Conservation (phyloP, 306 rosid species). For the Casuarina glauca region DNA sequence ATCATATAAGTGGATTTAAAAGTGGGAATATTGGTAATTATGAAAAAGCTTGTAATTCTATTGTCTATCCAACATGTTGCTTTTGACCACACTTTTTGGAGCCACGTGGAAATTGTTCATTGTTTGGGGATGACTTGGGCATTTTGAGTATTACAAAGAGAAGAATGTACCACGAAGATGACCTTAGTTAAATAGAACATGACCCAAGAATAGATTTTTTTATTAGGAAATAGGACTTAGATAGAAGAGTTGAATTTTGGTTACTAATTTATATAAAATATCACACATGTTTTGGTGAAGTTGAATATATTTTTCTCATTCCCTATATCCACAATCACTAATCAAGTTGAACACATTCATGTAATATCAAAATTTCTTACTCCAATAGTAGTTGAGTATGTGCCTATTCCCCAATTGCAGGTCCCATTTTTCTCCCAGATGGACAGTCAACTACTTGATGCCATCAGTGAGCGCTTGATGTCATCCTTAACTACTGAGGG, state of each 20-base stretch:
- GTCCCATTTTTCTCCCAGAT: constrained; percentile 48
- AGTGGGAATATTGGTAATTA: neutral
- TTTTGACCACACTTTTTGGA: neutral
- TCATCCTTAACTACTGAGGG: constrained; percentile 77
- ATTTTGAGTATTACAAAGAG: neutral
- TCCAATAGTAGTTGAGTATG: neutral
- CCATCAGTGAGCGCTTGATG: constrained; percentile 79
- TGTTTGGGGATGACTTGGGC: neutral
- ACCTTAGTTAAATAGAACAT: neutral
- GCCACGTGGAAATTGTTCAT: neutral
- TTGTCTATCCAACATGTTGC: neutral
- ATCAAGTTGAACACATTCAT: neutral
- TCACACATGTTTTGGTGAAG: neutral
- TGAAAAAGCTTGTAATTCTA: neutral
- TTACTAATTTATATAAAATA: neutral
- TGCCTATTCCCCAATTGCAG: constrained; percentile 39
- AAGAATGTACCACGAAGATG: neutral
- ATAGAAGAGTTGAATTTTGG: neutral
- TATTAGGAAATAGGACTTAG: too few relatives aligned
- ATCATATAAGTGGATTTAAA: neutral
- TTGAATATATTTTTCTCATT: neutral
- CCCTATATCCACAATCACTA: neutral
- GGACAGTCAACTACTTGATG: constrained; percentile 67
- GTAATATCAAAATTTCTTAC: neutral
- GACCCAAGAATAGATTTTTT: too few relatives aligned